Percentiles rank a stretch among this genome's conserved stretches.
These are phyloP conservation scores for Malassezia equina DNA, from an alignment of 1,284 basidiomycete species.

Conservation along the genomic window DNA sequence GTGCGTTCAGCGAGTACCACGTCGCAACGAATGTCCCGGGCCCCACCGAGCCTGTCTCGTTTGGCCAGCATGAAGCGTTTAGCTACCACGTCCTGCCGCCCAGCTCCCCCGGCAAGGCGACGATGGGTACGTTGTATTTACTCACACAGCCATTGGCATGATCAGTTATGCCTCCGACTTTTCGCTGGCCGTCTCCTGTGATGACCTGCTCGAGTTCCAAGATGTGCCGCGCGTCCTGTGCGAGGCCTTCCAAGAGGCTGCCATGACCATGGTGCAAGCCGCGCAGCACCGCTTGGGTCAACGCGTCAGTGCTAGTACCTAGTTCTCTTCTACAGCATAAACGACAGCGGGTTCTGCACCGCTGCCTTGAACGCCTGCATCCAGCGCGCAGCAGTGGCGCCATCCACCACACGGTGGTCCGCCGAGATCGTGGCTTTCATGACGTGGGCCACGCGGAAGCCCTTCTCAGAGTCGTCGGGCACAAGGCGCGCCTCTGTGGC, in stretches of 20 bases:
- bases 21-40: slow-evolving; percentile 46
- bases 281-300: slow-evolving; percentile 24
- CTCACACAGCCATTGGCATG: slow-evolving; percentile 33
- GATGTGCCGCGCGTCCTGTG: slow-evolving; percentile 36
- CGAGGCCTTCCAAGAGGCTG: slow-evolving; percentile 38
- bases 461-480: slow-evolving; percentile 77
- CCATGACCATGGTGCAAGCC: slow-evolving; percentile 30
- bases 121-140: slow-evolving; percentile 19
- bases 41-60: slow-evolving; percentile 38
- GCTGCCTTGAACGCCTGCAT: slow-evolving; percentile 89
- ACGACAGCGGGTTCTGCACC: slow-evolving; percentile 76
- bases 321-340: slow-evolving; percentile 31
- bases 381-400: slow-evolving; percentile 53
- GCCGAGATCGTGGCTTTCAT: slow-evolving; percentile 95
- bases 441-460: slow-evolving; percentile 57
- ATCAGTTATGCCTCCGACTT: slow-evolving; percentile 44
- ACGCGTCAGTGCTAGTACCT: slow-evolving; percentile 6
- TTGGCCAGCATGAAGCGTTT: slow-evolving; percentile 42
- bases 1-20: slow-evolving; percentile 42
- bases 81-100: slow-evolving; percentile 46
- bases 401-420: slow-evolving; percentile 66
- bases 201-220: slow-evolving; percentile 41
- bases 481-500: slow-evolving; percentile 76
- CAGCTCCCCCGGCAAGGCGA: slow-evolving; percentile 41
- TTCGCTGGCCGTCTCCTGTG: slow-evolving; percentile 43